Evolutionary conservation across 2,329 filamentous ascomycete species (phyloP).

Genomic region (Ramichloridium luteum): DNA sequence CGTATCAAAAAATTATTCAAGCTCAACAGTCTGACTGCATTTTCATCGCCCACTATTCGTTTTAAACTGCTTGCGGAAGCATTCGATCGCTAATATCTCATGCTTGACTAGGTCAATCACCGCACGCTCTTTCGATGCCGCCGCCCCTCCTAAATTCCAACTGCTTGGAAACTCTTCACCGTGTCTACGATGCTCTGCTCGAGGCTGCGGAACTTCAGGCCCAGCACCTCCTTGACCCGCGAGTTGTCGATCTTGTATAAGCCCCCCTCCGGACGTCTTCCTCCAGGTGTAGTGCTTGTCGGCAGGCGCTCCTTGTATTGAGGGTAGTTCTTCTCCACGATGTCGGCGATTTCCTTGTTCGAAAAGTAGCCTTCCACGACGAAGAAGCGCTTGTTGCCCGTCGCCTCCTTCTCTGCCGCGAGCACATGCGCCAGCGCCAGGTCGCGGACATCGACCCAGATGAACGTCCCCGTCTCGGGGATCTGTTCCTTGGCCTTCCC

Average conservation of each 20-base stretch:
- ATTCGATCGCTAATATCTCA: too few species aligned
- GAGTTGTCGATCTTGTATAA: constrained; percentile 46
- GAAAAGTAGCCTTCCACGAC: constrained; percentile 48
- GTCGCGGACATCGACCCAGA: constrained; percentile 18
- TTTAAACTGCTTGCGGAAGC: constrained; percentile 42
- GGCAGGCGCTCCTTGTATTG: constrained; percentile 40
- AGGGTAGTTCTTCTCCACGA: constrained; percentile 45
- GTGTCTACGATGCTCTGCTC: constrained; percentile 50
- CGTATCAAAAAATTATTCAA: constrained; percentile 1
- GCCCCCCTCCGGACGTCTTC: constrained; percentile 36
- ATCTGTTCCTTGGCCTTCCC: constrained; percentile 49
- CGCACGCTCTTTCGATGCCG: too few species aligned
- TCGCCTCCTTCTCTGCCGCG: constrained; percentile 39
- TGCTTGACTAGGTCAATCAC: too few species aligned
- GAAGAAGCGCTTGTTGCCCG: constrained; percentile 53
- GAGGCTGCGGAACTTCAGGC: constrained; percentile 46
- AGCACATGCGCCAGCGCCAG: constrained; percentile 14
- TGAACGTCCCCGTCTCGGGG: constrained; percentile 38
- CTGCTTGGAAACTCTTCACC: constrained; percentile 49
- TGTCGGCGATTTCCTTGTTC: constrained; percentile 46
- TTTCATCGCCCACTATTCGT: constrained; percentile 20
- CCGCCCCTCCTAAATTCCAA: constrained; percentile 36
- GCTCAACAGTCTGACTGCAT: constrained; percentile 1
- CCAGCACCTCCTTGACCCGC: constrained; percentile 42
- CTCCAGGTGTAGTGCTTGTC: constrained; percentile 27